Evolutionary conservation across 495 filamentous ascomycete genomes (phyloP), one percentile per base, ranked within the genome.

Genomic region (Penicillium nucicola): DNA sequence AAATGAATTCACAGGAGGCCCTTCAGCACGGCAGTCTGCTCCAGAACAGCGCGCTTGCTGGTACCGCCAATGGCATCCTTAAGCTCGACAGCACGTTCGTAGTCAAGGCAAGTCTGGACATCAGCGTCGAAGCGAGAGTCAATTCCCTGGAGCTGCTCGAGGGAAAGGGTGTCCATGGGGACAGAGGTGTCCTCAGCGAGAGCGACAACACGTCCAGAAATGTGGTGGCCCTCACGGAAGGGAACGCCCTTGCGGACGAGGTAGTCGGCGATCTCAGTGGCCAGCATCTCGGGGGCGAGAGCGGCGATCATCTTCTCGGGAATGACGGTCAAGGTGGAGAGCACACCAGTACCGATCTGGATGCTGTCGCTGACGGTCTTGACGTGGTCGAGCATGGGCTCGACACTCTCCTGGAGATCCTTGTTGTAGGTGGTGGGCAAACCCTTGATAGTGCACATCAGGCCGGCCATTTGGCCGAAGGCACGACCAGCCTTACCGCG

Each of bases 371-470:
- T 78, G 42, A 95, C 82, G 9, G 92, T 96, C 74, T 91, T 90
- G 66, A 95, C 80, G 64, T 85, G 84, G 70, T 96, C 89, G 22
- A 97, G 80, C 67, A 97, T 79, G 35, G 88, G 87, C 75, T 96
- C 89, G 53, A 90, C 84, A 50, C 82, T 86, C 72, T 97, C 92
- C 70, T 97, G 92, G 13, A 96, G 75, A 64, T 96, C 89, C 75
- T 96, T 95, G 76, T 97, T 95, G 77, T 96, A 97, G 5, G 90
- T 95, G 19, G 83, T 87, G 2, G 92, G 90, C 17, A 96, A 77
- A 30, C 87, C 87, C 76, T 97, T 97, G 64, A 89, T 83, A 12
- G 85, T 93, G 67, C 80, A 82, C 83, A 90, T 92, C 57, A 97
- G 76, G 30, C 92, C 92, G 7, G 88, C 80, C 86, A 96, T 90